A percentile compares a stretch with the other conserved stretches of the same genome.
These are phyloP conservation scores for Gracilaria domingensis DNA, from an alignment of 23 red algal genomes.

Conservation along the genomic window DNA sequence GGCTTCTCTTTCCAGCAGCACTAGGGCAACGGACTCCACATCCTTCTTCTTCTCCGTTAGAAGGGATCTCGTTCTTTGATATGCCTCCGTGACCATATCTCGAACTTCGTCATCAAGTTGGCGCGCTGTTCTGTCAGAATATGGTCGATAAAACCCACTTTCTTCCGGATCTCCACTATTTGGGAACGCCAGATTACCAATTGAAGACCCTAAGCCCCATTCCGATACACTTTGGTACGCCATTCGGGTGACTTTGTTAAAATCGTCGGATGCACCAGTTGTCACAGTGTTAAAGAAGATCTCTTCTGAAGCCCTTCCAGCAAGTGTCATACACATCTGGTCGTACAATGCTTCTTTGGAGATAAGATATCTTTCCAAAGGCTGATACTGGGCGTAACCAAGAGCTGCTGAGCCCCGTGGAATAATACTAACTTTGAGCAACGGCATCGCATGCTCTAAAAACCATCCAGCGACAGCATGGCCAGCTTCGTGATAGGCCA, in stretches of 20 bases:
- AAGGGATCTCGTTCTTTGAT: slow-evolving; percentile 78
- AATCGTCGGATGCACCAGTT: slow-evolving; percentile 97
- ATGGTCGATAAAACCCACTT: slow-evolving; percentile 89
- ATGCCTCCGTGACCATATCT: slow-evolving; percentile 79
- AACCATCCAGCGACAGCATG: slow-evolving; percentile 99
- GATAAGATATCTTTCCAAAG: slow-evolving; percentile 83
- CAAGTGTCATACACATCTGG: slow-evolving; percentile 98
- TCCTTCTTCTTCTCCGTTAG: slow-evolving; percentile 77
- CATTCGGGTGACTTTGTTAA: slow-evolving; percentile 96
- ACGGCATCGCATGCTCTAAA: slow-evolving; percentile 93
- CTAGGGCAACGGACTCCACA: slow-evolving; percentile 78
- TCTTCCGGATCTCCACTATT: slow-evolving; percentile 68
- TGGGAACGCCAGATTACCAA: slow-evolving; percentile 90
- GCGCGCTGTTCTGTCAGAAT: slow-evolving; percentile 86
- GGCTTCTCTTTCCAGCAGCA: slow-evolving; percentile 87
- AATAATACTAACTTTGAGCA: slow-evolving; percentile 98
- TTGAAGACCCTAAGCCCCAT: slow-evolving; percentile 86
- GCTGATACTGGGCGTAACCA: slow-evolving; percentile 99
- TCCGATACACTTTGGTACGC: slow-evolving; percentile 94
- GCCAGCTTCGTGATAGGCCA: slow-evolving; percentile 99
- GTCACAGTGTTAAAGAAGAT: slow-evolving; percentile 95
- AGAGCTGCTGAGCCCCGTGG: slow-evolving; percentile 93
- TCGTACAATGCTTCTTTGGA: slow-evolving; percentile 87
- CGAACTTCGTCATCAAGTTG: slow-evolving; percentile 98
- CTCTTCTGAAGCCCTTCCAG: slow-evolving; percentile 95